Percentiles rank a stretch among this genome's conserved stretches.
phyloP scores from a whole-genome alignment of 1,284 basidiomycete genomes.

The Bjerkandera adusta region DNA sequence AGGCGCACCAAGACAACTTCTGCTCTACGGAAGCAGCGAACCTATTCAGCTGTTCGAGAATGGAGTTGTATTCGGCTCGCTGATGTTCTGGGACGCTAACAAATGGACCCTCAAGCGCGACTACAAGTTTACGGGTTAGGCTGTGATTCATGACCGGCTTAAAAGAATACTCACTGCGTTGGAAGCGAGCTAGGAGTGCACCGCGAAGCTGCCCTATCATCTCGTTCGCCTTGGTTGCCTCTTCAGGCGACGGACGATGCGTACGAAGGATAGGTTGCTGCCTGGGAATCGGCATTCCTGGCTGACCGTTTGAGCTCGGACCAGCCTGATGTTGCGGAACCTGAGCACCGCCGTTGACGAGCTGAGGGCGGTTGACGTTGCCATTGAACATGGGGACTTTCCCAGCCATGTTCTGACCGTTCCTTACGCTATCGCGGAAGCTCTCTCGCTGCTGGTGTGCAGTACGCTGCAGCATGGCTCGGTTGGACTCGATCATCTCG shows the following conservation, averaged over 20 bases:
- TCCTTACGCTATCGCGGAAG: constrained; percentile 33
- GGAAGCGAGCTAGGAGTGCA: too few species aligned
- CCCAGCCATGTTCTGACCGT: constrained; percentile 11
- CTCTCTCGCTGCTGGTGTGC: constrained; percentile 37
- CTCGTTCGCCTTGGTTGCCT: too few species aligned
- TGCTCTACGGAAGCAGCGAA: constrained; percentile 43
- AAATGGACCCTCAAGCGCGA: too few species aligned
- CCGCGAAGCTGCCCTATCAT: too few species aligned
- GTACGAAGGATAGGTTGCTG: not conserved
- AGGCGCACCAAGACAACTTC: constrained; percentile 47
- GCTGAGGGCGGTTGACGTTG: constrained; percentile 8
- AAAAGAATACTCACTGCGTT: too few species aligned
- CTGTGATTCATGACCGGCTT: too few species aligned
- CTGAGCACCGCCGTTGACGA: not conserved
- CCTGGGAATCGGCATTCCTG: too few species aligned
- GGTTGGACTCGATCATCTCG: constrained; percentile 53
- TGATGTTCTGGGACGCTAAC: constrained; percentile 55
- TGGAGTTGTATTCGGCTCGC: constrained; percentile 45
- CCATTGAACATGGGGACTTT: constrained; percentile 1
- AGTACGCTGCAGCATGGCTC: constrained; percentile 42
- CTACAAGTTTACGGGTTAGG: too few species aligned
- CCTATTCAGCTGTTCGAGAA: constrained; percentile 48
- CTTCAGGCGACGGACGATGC: not conserved
- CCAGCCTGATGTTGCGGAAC: too few species aligned
- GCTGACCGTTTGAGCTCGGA: too few species aligned